A percentile compares a stretch with the other conserved stretches of the same genome.
These are phyloP conservation scores for Gossypium longicalyx DNA, from an alignment of 345 rosid genomes.

Conservation along the genomic window DNA sequence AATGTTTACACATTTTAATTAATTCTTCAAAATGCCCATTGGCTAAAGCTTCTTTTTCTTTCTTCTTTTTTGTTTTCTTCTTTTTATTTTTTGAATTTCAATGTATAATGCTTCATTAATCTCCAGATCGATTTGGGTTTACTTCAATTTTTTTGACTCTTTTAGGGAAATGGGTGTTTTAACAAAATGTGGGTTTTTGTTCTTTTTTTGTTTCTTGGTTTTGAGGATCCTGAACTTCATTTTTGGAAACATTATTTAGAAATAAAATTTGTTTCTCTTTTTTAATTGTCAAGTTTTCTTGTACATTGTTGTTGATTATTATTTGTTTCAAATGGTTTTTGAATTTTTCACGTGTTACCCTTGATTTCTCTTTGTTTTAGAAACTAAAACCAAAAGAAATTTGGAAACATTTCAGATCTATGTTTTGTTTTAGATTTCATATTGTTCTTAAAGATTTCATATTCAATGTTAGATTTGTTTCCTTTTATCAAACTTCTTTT, in stretches of 20 bases:
- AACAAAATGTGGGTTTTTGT: background rate
- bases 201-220: background rate
- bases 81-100: background rate
- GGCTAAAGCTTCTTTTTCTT: background rate
- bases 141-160: background rate
- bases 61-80: background rate
- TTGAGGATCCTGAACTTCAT: slow-evolving; percentile 9
- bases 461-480: background rate
- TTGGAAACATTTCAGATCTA: slow-evolving; percentile 16
- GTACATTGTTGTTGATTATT: slow-evolving; percentile 12
- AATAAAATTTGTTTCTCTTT: background rate
- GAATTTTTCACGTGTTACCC: slow-evolving; percentile 10
- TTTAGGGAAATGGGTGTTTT: background rate
- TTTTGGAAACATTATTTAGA: slow-evolving; percentile 22
- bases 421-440: slow-evolving; percentile 1
- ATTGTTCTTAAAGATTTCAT: background rate
- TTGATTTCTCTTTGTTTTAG: slow-evolving; percentile 7
- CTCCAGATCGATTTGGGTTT: slow-evolving; percentile 16
- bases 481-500: background rate
- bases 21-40: background rate
- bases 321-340: slow-evolving; percentile 2
- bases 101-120: background rate
- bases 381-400: background rate
- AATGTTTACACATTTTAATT: slow-evolving; percentile 5
- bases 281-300: background rate